phyloP scores from a whole-genome alignment of 2,329 filamentous ascomycete species.

The Fusarium transvaalense region DNA sequence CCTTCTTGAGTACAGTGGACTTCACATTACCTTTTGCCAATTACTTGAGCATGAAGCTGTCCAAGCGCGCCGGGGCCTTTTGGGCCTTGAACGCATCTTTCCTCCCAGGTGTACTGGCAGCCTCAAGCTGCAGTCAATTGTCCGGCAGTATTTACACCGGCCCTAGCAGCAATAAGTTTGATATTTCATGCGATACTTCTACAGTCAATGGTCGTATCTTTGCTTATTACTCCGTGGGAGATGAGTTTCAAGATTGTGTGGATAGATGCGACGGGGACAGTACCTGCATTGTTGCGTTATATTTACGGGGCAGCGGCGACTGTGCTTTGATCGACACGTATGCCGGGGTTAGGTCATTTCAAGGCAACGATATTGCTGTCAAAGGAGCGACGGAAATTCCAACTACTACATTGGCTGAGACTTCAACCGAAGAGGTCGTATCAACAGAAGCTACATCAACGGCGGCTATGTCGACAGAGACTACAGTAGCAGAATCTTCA shows the following conservation, averaged over 20 bases:
- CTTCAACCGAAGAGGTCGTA: not conserved
- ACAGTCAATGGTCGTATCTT: not conserved
- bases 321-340: not conserved
- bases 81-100: not conserved
- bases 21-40: too few relatives aligned
- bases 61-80: not conserved
- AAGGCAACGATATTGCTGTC: not conserved
- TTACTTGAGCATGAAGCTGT: not conserved
- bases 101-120: not conserved
- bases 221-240: not conserved
- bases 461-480: not conserved
- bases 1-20: too few relatives aligned
- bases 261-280: not conserved
- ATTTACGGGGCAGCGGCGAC: fast-evolving
- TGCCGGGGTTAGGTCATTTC: not conserved
- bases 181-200: not conserved
- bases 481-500: not conserved
- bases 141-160: not conserved
- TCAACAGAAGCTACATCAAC: not conserved
- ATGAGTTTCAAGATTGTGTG: not conserved
- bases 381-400: fast-evolving
- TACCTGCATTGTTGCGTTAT: not conserved
- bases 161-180: not conserved
- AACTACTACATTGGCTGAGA: not conserved
- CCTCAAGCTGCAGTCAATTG: not conserved